Evolutionary conservation across 805 yeast species (phyloP).

Genomic region (Metschnikowia henanensis): DNA sequence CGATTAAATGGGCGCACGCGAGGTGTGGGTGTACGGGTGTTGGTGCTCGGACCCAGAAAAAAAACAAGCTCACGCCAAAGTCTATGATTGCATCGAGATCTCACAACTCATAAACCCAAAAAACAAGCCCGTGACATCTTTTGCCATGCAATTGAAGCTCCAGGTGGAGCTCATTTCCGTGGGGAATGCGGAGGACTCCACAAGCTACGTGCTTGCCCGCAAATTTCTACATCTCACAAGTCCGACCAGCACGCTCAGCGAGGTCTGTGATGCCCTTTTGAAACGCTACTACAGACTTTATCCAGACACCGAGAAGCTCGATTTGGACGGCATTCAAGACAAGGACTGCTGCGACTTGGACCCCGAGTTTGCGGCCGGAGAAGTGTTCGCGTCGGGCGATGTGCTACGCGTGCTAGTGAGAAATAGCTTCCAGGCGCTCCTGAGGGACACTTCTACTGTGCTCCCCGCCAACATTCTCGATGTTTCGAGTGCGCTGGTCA

Average conservation of each 20-base stretch:
- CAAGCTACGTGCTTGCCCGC: conserved; percentile 28
- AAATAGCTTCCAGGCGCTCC: conserved; percentile 21
- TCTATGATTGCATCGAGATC: too few relatives aligned
- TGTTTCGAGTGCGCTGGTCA: conserved; percentile 2
- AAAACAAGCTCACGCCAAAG: too few relatives aligned
- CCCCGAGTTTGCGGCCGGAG: conserved; percentile 67
- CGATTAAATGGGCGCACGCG: too few relatives aligned
- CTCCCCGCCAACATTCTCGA: conserved; percentile 8
- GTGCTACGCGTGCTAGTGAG: conserved; percentile 35
- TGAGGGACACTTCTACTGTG: conserved; percentile 6
- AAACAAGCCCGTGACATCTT: background rate
- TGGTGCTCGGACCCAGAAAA: too few relatives aligned
- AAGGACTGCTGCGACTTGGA: conserved; percentile 70
- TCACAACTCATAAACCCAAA: too few relatives aligned
- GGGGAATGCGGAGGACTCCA: conserved; percentile 21
- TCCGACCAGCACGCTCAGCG: conserved; percentile 44
- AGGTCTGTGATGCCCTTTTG: conserved; percentile 54
- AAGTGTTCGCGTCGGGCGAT: conserved; percentile 53
- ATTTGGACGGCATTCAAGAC: conserved; percentile 66
- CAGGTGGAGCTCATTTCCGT: conserved; percentile 38
- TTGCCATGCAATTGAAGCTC: conserved; percentile 27
- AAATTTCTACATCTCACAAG: conserved; percentile 66
- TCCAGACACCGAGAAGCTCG: conserved; percentile 57
- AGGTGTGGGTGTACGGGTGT: background rate
- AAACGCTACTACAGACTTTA: conserved; percentile 60